Evolutionary conservation across 495 filamentous ascomycete genomes (phyloP).

Genomic region (Chaetomidium leptoderma): DNA sequence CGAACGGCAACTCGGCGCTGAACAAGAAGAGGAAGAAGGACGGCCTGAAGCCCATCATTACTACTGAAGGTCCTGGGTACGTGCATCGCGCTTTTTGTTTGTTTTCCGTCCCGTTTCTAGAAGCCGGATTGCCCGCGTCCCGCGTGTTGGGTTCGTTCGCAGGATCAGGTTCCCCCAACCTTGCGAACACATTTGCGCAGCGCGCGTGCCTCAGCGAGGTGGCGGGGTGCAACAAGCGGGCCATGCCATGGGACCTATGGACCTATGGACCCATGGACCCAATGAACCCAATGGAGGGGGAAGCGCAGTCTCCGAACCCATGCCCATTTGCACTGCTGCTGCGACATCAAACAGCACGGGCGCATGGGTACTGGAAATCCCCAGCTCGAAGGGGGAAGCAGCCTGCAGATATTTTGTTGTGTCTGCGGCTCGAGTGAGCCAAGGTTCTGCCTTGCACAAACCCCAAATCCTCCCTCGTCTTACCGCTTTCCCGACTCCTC

Average conservation of each 20-base stretch:
- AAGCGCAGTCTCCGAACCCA: constrained; percentile 17
- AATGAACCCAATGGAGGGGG: constrained; percentile 17
- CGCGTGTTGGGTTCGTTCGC: constrained; percentile 29
- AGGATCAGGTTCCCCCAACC: neutral
- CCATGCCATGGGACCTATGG: no score
- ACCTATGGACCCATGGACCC: constrained; percentile 5
- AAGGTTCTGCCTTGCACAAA: constrained; percentile 23
- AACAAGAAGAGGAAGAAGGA: constrained; percentile 89
- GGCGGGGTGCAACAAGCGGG: constrained; percentile 32
- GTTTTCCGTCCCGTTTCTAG: constrained; percentile 22
- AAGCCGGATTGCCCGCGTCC: constrained; percentile 20
- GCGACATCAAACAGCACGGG: constrained; percentile 25
- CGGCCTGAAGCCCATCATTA: constrained; percentile 86
- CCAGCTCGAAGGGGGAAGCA: constrained; percentile 3
- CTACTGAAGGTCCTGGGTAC: constrained; percentile 60
- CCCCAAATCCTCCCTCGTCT: constrained; percentile 11
- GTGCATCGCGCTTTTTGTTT: constrained; percentile 31
- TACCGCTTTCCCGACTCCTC: constrained; percentile 23
- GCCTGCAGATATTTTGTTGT: constrained; percentile 26
- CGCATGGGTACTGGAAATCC: constrained; percentile 14
- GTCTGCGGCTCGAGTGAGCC: constrained; percentile 31
- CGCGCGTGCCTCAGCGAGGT: constrained; percentile 21
- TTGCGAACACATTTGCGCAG: constrained; percentile 8
- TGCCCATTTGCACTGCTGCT: constrained; percentile 25
- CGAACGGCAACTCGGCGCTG: constrained; percentile 35